Conservation (phyloP, 2,329 filamentous ascomycete genomes). For the Cordyceps fumosorosea region DNA sequence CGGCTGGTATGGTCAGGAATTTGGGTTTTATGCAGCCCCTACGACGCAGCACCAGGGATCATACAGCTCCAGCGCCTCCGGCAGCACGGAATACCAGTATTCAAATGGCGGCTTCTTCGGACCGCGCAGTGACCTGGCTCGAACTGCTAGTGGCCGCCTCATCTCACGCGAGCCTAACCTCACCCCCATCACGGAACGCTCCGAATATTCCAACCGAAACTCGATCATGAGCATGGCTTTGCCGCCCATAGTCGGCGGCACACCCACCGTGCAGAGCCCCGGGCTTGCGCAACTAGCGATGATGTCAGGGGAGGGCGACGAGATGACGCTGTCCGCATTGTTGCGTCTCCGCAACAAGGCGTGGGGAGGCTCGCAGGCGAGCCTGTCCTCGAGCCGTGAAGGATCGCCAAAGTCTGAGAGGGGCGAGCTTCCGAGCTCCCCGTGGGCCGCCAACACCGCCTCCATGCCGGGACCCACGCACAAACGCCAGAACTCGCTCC, state of each 20-base stretch:
- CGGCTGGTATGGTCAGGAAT: conserved; percentile 92
- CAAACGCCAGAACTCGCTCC: conserved; percentile 42
- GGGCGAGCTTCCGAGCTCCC: conserved; percentile 41
- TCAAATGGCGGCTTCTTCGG: conserved; percentile 87
- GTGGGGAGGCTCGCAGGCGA: conserved; percentile 76
- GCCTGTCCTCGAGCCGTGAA: conserved; percentile 51
- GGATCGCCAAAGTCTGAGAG: conserved; percentile 45
- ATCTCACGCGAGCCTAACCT: conserved; percentile 82
- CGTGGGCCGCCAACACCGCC: conserved; percentile 23
- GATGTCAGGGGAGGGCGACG: conserved; percentile 49
- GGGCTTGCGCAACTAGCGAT: conserved; percentile 71
- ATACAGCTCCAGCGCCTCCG: conserved; percentile 31
- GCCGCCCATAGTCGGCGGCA: conserved; percentile 34
- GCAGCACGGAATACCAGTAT: conserved; percentile 45
- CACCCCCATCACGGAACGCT: conserved; percentile 92
- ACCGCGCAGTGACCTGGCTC: conserved; percentile 58
- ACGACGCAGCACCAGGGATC: conserved; percentile 36
- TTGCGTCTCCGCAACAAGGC: conserved; percentile 67
- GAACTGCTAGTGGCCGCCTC: conserved; percentile 66
- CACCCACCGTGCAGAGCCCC: conserved; percentile 53
- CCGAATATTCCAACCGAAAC: conserved; percentile 92
- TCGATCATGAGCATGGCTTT: conserved; percentile 68
- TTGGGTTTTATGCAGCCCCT: conserved; percentile 81
- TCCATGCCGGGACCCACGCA: conserved; percentile 25
- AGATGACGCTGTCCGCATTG: conserved; percentile 68